A percentile compares a stretch with the other conserved stretches of the same genome.
Evolutionary conservation across 441 rosid genomes (phyloP).

Genomic region (Oxalis stricta): DNA sequence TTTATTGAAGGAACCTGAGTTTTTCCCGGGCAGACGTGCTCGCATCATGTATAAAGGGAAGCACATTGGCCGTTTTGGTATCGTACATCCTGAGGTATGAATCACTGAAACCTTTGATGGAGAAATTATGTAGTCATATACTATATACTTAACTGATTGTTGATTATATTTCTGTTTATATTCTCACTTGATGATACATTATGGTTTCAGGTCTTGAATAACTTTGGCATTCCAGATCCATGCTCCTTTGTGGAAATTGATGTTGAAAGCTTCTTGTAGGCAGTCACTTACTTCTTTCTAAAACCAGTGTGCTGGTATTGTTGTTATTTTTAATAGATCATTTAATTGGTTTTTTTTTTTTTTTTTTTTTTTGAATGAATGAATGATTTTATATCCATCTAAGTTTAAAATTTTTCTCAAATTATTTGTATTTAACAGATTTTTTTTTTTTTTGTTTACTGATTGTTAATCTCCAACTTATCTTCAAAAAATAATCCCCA

Average conservation of each 20-base stretch:
- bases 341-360: too few relatives aligned
- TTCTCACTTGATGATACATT: neutral
- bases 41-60: conserved; percentile 68
- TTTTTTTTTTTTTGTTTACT: too few relatives aligned
- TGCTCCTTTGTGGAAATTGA: conserved; percentile 74
- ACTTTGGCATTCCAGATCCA: conserved; percentile 74
- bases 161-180: neutral
- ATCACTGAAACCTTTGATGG: neutral
- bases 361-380: too few relatives aligned
- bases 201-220: conserved; percentile 55
- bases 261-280: conserved; percentile 40
- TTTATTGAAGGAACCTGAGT: conserved; percentile 65
- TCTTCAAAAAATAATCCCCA: too few relatives aligned
- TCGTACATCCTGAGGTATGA: conserved; percentile 85
- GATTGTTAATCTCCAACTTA: too few relatives aligned
- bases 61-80: conserved; percentile 66
- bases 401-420: too few relatives aligned
- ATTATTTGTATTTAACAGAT: too few relatives aligned
- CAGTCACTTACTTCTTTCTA: too few relatives aligned
- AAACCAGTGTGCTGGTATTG: too few relatives aligned
- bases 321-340: too few relatives aligned
- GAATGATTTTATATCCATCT: too few relatives aligned
- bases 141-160: neutral
- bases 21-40: conserved; percentile 76
- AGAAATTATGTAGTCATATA: neutral